Evolutionary conservation across 2,329 filamentous ascomycete species (phyloP), one percentile per base, ranked within the genome.

Genomic region (Fusarium nodosum): DNA sequence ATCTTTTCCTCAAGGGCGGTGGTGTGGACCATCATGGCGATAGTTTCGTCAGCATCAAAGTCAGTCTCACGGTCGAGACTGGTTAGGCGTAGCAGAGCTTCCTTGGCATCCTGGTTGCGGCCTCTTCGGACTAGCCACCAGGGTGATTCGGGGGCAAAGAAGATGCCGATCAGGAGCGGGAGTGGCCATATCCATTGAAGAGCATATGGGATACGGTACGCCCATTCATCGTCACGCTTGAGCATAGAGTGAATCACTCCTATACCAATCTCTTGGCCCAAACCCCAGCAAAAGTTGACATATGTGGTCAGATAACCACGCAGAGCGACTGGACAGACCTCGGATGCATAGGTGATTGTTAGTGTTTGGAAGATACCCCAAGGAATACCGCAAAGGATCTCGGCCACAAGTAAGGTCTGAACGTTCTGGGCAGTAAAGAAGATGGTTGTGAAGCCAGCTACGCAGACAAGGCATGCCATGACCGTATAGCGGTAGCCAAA

Each of bases 1-100:
- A 93, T 91, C 79, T 87, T 86, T 75, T 92, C 86, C 77, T 97
- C 94, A 13, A 97, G 82, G 0, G 91, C 91, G 1, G 92, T 94
- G 1, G 93, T 97, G 76, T 97, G 93, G 2, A 93, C 88, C 92
- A 97, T 97, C 93, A 97, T 97, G 73, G 92, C 90, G 51, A 97
- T 85, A 0, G 93, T 96, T 80, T 96, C 93, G 66, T 97, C 91
- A 13, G 91, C 87, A 74, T 97, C 88, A 72, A 96, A 94, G 64
- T 91, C 86, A 1, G 88, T 90, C 64, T 93, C 90, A 56, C 83
- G 82, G 67, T 88, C 82, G 16, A 84, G 72, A 72, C 85, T 90
- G 7, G 90, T 92, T 22, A 93, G 82, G 5, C 90, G 88, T 50
- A 90, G 81, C 22, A 93, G 84, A 2, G 90, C 82, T 47, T 82